These are phyloP conservation scores for Alternaria sp. DNA, from an alignment of 2,329 filamentous ascomycete species.

Conservation along the genomic window DNA sequence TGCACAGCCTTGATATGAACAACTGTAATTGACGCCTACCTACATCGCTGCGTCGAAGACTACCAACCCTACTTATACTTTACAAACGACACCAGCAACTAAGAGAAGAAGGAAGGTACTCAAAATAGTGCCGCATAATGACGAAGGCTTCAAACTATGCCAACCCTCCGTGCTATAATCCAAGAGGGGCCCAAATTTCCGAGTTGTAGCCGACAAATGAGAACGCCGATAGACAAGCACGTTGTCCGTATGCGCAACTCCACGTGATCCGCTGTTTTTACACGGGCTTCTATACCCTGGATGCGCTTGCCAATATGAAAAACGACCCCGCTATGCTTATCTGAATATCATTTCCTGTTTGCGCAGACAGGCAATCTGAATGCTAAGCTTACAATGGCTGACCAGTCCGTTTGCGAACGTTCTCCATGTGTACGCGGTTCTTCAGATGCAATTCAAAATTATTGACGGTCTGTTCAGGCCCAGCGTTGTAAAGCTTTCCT, in stretches of 20 bases:
- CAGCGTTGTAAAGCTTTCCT: constrained; percentile 91
- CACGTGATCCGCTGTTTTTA: constrained; percentile 27
- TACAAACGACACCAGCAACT: not conserved
- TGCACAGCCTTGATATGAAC: not conserved
- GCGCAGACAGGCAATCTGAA: not conserved
- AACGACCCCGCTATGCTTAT: constrained; percentile 9
- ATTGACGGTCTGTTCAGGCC: constrained; percentile 80
- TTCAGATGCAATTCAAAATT: constrained; percentile 94
- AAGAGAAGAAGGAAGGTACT: constrained; percentile 7
- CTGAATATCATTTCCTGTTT: constrained; percentile 4
- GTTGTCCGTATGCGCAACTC: constrained; percentile 21
- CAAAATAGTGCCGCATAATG: constrained; percentile 7
- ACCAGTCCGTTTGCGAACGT: constrained; percentile 44
- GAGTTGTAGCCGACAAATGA: constrained; percentile 31
- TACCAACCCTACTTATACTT: constrained; percentile 10
- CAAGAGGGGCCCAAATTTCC: constrained; percentile 19
- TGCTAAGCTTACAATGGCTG: constrained; percentile 11
- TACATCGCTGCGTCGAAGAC: constrained; percentile 7
- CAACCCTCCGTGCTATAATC: constrained; percentile 5
- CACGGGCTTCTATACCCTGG: constrained; percentile 18
- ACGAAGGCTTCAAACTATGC: constrained; percentile 6
- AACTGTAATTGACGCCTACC: constrained; percentile 11
- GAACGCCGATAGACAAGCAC: constrained; percentile 36
- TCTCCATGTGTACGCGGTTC: constrained; percentile 72
- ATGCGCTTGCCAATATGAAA: constrained; percentile 21